phyloP scores from a whole-genome alignment of 441 rosid genomes.

The Gossypium aridum region DNA sequence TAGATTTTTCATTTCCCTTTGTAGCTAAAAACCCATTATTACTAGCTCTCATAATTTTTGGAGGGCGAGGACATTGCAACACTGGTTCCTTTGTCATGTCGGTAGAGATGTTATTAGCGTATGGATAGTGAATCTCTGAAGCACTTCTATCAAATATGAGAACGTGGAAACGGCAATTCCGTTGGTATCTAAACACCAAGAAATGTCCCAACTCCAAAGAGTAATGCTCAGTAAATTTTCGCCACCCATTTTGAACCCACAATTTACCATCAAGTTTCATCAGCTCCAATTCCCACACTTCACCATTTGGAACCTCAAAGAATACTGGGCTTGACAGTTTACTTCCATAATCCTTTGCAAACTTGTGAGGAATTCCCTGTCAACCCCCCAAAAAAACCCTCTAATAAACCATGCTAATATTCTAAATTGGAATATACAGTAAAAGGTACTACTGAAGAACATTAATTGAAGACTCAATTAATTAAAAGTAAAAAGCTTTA shows the following conservation, averaged over 20 bases:
- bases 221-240: slow-evolving; percentile 19
- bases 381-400: neutral
- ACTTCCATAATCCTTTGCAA: slow-evolving; percentile 12
- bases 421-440: neutral
- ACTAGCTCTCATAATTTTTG: neutral
- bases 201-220: slow-evolving; percentile 7
- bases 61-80: neutral
- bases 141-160: slow-evolving; percentile 23
- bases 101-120: neutral
- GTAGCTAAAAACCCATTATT: neutral
- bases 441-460: neutral
- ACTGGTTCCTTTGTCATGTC: neutral
- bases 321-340: slow-evolving; percentile 1
- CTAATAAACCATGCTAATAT: neutral
- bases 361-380: slow-evolving; percentile 22
- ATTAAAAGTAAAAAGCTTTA: neutral
- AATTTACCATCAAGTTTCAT: slow-evolving; percentile 3
- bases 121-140: slow-evolving; percentile 26
- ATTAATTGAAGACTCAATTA: neutral
- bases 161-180: slow-evolving; percentile 19
- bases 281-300: slow-evolving; percentile 21
- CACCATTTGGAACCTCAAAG: slow-evolving; percentile 22
- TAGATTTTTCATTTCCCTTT: neutral
- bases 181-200: slow-evolving; percentile 17
- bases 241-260: slow-evolving; percentile 30